Base-by-base conservation (phyloP, 2,329 filamentous ascomycete genomes). In the Paracorniculantispora psalliotae region DNA sequence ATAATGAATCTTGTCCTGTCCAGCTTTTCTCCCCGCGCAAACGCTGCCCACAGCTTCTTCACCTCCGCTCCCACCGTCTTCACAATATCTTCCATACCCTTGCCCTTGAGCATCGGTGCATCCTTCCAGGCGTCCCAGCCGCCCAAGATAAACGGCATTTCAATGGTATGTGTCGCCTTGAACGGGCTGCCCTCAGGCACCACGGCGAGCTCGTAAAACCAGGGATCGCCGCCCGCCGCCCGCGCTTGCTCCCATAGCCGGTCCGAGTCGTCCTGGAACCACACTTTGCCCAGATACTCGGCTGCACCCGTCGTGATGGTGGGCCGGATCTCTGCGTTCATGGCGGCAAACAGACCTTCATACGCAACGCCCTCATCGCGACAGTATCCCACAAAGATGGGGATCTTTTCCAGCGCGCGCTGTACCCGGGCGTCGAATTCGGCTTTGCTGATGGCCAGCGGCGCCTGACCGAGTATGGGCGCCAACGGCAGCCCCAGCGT, bases 81-180 rank as follows among this genome's bases (percentile, higher is more conserved):
- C 26, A 64, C 56, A 2, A 52, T 23, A 4, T 59, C 35, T 28
- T 46, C 44, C 10, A 52, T 41, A 12, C 53, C 25, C 1, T 35
- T 21, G 9, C 59, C 63, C 25, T 59, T 30, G 13, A 65, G 13
- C 63, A 64, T 64, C 5, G 63, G 64, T 23, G 64, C 64, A 28
- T 60, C 28, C 43, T 64, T 64, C 63, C 64, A 65, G 4, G 61
- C 53, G 4, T 44, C 33, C 62, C 61, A 63, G 19, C 51, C 35
- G 9, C 60, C 62, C 15, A 65, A 57, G 1, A 64, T 25, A 30
- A 63, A 60, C 12, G 64, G 61, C 50, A 65, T 23, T 21, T 65
- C 64, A 4, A 64, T 51, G 13, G 59, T 61, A 50, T 65, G 64
- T 33, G 64, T 33, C 1, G 63, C 54, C n/a, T 51, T n/a, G 35